phyloP scores from a whole-genome alignment of 768 basidiomycete genomes.

The Coprinopsis strossmayeri region DNA sequence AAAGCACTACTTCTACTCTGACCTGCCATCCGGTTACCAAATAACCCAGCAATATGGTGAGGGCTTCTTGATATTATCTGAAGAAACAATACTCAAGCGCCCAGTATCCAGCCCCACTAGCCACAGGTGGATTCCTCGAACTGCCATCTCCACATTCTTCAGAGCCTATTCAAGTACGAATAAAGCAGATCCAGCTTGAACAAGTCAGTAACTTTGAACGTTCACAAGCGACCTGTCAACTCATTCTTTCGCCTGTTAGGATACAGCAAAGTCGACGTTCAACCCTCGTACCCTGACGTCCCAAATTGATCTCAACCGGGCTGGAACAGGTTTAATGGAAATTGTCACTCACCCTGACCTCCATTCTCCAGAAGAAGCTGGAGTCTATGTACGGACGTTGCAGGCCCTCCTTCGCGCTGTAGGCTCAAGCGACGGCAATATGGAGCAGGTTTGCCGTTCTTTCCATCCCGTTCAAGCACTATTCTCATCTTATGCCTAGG shows the following conservation, averaged over 20 bases:
- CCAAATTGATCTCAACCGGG: slow-evolving; percentile 83
- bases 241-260: slow-evolving; percentile 36
- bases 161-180: slow-evolving; percentile 48
- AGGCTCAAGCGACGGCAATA: slow-evolving; percentile 90
- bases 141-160: slow-evolving; percentile 36
- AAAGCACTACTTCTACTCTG: slow-evolving; percentile 98
- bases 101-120: slow-evolving; percentile 61
- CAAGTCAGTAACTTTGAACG: slow-evolving; percentile 64
- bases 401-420: slow-evolving; percentile 77
- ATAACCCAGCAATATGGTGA: slow-evolving; percentile 93
- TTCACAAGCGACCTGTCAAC: no score
- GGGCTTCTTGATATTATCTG: slow-evolving; percentile 11
- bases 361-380: slow-evolving; percentile 84
- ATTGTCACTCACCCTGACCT: slow-evolving; percentile 95
- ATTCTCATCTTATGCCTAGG: slow-evolving; percentile 37
- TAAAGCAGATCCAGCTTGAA: slow-evolving; percentile 93
- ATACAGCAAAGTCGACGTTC: slow-evolving; percentile 83
- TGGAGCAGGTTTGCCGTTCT: slow-evolving; percentile 74
- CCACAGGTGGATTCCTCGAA: slow-evolving; percentile 48
- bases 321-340: slow-evolving; percentile 87
- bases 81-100: not conserved
- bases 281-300: slow-evolving; percentile 44
- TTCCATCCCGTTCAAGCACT: not conserved
- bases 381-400: slow-evolving; percentile 75
- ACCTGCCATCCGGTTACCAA: slow-evolving; percentile 92